Evolutionary conservation across 2,329 filamentous ascomycete species (phyloP).

Genomic region (Fusarium miscanthi): DNA sequence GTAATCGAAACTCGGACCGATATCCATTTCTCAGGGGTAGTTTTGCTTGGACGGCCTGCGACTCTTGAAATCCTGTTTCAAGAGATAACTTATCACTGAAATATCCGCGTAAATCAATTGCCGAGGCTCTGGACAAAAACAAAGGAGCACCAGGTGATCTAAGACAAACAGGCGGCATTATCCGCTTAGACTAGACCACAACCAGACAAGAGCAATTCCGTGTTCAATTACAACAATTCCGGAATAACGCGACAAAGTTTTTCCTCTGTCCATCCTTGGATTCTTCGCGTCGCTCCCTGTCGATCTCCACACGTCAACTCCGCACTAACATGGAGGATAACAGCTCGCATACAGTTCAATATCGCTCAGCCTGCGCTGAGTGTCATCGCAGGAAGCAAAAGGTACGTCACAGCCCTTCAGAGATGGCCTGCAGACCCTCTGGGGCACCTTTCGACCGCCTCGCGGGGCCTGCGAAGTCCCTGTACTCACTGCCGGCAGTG

Average conservation of each 20-base stretch:
- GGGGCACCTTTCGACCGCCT: neutral
- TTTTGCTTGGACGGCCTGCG: neutral
- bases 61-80: neutral
- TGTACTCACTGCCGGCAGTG: constrained; percentile 49
- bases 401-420: constrained; percentile 35
- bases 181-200: constrained; percentile 5
- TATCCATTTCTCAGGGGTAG: neutral
- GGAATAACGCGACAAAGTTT: constrained; percentile 36
- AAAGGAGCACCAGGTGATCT: neutral
- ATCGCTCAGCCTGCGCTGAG: constrained; percentile 56
- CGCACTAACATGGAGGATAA: constrained; percentile 50
- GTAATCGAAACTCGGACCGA: neutral
- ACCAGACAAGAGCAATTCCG: neutral
- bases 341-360: constrained; percentile 54
- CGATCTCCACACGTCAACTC: constrained; percentile 41
- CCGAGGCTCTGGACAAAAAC: neutral
- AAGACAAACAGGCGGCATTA: constrained; percentile 11
- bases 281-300: constrained; percentile 34
- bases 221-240: neutral
- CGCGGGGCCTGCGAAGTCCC: constrained; percentile 46
- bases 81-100: too few species aligned
- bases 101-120: neutral
- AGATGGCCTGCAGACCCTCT: neutral
- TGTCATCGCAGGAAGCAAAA: constrained; percentile 56
- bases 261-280: constrained; percentile 25